Percentiles rank a stretch among this genome's conserved stretches.
Evolutionary conservation across 306 rosid genomes (phyloP).

Genomic region (Trifolium pratense): DNA sequence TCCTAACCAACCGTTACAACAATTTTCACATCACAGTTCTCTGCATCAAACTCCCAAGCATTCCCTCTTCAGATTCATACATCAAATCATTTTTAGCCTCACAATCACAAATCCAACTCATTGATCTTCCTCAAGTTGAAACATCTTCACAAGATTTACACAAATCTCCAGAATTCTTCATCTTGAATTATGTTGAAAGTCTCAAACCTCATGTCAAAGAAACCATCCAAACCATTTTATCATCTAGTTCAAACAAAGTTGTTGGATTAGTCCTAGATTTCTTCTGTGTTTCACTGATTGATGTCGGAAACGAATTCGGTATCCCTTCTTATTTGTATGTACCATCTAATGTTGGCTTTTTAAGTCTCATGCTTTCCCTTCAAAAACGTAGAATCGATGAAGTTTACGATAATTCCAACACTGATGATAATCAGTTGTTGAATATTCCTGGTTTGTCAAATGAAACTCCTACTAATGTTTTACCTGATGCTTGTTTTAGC

Average conservation of each 20-base stretch:
- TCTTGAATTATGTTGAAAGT: conserved; percentile 42
- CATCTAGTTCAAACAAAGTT: conserved; percentile 26
- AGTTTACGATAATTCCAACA: conserved; percentile 46
- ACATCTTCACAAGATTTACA: conserved; percentile 43
- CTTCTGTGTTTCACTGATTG: conserved; percentile 58
- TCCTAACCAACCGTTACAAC: conserved; percentile 37
- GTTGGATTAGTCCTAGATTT: conserved; percentile 60
- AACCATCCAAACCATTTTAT: conserved; percentile 32
- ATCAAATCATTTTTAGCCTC: conserved; percentile 46
- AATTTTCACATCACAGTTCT: conserved; percentile 55
- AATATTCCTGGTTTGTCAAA: conserved; percentile 49
- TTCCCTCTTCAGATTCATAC: conserved; percentile 47
- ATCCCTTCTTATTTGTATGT: conserved; percentile 57
- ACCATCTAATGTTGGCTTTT: conserved; percentile 50
- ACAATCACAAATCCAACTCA: conserved; percentile 47
- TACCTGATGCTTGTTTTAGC: conserved; percentile 45
- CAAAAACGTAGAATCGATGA: conserved; percentile 34
- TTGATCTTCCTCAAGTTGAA: conserved; percentile 56
- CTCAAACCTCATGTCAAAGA: conserved; percentile 44
- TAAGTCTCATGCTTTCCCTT: conserved; percentile 46
- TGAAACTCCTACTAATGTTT: conserved; percentile 47
- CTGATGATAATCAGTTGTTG: conserved; percentile 20
- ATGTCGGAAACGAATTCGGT: conserved; percentile 52
- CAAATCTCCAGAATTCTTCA: conserved; percentile 35
- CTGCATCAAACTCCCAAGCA: conserved; percentile 40